Percentiles rank a stretch among this genome's conserved stretches.
Evolutionary conservation across 2,329 filamentous ascomycete genomes (phyloP).

Genomic region (Penicillium sp.): DNA sequence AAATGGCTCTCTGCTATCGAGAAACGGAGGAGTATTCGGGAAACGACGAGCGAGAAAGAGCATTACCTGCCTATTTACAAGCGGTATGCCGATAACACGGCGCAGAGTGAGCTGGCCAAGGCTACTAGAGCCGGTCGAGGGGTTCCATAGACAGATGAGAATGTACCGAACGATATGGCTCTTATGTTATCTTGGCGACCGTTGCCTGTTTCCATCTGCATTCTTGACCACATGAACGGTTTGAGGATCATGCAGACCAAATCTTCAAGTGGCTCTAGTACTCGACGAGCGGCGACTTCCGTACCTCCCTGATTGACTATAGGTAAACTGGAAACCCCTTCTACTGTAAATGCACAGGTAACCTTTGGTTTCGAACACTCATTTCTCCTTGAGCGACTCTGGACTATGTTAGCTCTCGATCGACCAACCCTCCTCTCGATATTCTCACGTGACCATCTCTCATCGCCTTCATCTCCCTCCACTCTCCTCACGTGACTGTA

Average conservation of each 20-base stretch:
- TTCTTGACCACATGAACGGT: too few species aligned
- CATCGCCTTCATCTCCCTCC: not conserved
- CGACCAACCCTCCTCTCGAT: not conserved
- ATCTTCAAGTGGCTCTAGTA: too few species aligned
- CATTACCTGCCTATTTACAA: conserved; percentile 70
- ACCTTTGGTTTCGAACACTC: not conserved
- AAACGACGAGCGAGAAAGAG: conserved; percentile 68
- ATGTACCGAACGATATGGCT: not conserved
- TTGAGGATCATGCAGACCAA: too few species aligned
- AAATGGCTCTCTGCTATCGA: conserved; percentile 64
- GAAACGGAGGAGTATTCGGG: conserved; percentile 61
- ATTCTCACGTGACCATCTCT: not conserved
- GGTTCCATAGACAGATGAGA: conserved; percentile 53
- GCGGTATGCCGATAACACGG: conserved; percentile 66
- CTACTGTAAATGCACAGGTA: too few species aligned
- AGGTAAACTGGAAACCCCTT: too few species aligned
- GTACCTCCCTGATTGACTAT: too few species aligned
- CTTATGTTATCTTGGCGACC: not conserved
- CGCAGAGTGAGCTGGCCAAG: conserved; percentile 62
- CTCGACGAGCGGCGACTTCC: too few species aligned
- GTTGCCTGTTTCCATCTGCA: not conserved
- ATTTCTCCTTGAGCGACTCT: too few species aligned
- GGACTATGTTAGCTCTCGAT: too few species aligned
- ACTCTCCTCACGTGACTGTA: too few species aligned
- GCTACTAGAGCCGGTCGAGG: conserved; percentile 63